Percentiles rank a stretch among this genome's conserved stretches.
These are phyloP conservation scores for Mimosa bimucronata DNA, from an alignment of 306 rosid species.

Conservation along the genomic window DNA sequence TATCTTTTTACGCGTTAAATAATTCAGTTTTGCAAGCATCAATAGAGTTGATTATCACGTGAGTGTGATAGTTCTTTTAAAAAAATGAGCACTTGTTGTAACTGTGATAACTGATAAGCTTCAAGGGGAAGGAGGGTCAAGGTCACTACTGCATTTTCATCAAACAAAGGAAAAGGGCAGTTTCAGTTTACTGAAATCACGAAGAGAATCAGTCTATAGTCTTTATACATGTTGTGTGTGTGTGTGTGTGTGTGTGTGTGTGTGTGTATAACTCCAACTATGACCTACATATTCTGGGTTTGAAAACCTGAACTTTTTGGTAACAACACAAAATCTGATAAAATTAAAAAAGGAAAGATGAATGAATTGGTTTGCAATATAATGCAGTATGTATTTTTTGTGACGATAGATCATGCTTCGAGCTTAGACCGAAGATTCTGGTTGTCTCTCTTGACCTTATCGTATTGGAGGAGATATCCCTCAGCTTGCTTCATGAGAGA, in stretches of 20 bases:
- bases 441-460: conserved; percentile 71
- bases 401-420: conserved; percentile 43
- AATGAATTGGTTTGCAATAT: conserved; percentile 1
- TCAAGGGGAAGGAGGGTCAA: background rate
- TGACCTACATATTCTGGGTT: background rate
- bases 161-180: background rate
- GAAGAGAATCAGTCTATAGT: conserved; percentile 9
- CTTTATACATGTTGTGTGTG: background rate
- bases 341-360: conserved; percentile 27
- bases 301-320: background rate
- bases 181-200: conserved; percentile 16
- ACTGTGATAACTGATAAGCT: background rate
- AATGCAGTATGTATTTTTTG: conserved; percentile 9
- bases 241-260: no score
- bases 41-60: background rate
- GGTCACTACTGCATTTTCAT: background rate
- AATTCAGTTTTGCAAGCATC: background rate
- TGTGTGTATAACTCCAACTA: background rate
- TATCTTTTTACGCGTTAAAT: background rate
- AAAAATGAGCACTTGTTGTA: background rate
- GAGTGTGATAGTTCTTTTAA: background rate
- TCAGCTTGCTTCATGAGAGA: conserved; percentile 78
- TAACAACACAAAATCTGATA: conserved; percentile 8
- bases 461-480: conserved; percentile 77
- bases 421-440: conserved; percentile 69